Percentiles rank a stretch among this genome's conserved stretches.
phyloP scores from a whole-genome alignment of 2,329 filamentous ascomycete species.

The Orbilia javanica region DNA sequence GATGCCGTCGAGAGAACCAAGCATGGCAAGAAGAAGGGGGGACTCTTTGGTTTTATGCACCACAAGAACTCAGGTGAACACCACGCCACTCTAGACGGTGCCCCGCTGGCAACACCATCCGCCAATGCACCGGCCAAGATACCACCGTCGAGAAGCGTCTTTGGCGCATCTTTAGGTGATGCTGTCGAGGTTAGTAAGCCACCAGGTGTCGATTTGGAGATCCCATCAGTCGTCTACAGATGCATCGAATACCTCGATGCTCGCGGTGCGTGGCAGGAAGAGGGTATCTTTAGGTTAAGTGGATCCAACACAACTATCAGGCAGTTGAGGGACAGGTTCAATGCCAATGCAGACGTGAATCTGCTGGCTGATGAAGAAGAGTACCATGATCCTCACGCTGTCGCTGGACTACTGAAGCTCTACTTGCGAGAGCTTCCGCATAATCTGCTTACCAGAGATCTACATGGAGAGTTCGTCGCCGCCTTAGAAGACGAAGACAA shows the following conservation, averaged over 20 bases:
- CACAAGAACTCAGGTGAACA: constrained; percentile 75
- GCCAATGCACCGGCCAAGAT: constrained; percentile 57
- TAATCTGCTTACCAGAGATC: constrained; percentile 88
- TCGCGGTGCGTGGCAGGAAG: constrained; percentile 84
- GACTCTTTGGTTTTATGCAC: constrained; percentile 70
- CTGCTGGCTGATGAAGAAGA: constrained; percentile 79
- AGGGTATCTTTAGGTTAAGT: constrained; percentile 95
- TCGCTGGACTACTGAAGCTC: constrained; percentile 91
- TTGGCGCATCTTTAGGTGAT: constrained; percentile 86
- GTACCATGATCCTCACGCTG: constrained; percentile 94
- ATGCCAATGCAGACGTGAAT: constrained; percentile 90
- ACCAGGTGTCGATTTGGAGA: constrained; percentile 76
- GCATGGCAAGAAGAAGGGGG: constrained; percentile 75
- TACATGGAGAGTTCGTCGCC: constrained; percentile 88
- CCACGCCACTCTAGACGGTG: constrained; percentile 18
- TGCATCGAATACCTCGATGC: constrained; percentile 92
- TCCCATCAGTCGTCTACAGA: constrained; percentile 93
- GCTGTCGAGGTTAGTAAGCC: constrained; percentile 86
- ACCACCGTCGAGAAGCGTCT: constrained; percentile 69
- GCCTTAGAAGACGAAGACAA: constrained; percentile 84
- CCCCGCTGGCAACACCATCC: constrained; percentile 1
- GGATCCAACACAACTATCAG: constrained; percentile 98
- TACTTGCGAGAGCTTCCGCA: constrained; percentile 93
- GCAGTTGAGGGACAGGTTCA: constrained; percentile 89
- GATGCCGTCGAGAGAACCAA: constrained; percentile 76